Conservation (phyloP, 2,329 filamentous ascomycete genomes). For the Alternaria angustiovoidea region DNA sequence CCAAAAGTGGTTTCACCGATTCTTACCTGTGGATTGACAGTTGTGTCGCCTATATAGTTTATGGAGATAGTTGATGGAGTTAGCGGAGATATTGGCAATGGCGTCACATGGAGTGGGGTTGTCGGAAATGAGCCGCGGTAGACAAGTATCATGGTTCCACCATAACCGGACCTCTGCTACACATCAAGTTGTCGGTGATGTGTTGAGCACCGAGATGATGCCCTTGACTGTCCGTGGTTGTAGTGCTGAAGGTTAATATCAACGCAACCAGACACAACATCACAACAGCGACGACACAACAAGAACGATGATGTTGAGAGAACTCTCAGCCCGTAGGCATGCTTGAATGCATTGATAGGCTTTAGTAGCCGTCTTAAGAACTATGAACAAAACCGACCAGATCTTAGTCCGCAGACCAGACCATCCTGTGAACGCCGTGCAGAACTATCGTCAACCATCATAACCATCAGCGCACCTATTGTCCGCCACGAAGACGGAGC, state of each 20-base stretch:
- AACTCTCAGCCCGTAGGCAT: conserved; percentile 44
- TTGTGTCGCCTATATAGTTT: background rate
- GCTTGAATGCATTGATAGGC: conserved; percentile 41
- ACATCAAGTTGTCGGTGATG: background rate
- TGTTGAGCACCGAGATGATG: background rate
- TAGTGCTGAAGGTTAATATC: background rate
- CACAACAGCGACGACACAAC: background rate
- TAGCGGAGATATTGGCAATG: conserved; percentile 29
- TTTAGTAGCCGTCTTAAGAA: conserved; percentile 31
- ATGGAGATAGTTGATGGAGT: conserved; percentile 23
- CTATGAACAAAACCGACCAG: conserved; percentile 39
- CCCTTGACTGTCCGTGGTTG: background rate
- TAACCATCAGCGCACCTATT: conserved; percentile 49
- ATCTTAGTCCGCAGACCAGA: conserved; percentile 32
- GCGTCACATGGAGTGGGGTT: conserved; percentile 17
- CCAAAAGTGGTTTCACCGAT: background rate
- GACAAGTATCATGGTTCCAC: background rate
- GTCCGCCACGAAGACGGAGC: conserved; percentile 65
- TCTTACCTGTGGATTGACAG: background rate
- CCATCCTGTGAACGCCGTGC: conserved; percentile 44
- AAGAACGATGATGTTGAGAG: conserved; percentile 15
- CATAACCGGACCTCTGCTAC: background rate
- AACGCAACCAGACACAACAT: background rate
- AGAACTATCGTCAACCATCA: conserved; percentile 26
- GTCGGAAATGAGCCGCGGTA: conserved; percentile 14